phyloP scores from a whole-genome alignment of 2,329 filamentous ascomycete genomes.

The Orbilia blumenaviensis region DNA sequence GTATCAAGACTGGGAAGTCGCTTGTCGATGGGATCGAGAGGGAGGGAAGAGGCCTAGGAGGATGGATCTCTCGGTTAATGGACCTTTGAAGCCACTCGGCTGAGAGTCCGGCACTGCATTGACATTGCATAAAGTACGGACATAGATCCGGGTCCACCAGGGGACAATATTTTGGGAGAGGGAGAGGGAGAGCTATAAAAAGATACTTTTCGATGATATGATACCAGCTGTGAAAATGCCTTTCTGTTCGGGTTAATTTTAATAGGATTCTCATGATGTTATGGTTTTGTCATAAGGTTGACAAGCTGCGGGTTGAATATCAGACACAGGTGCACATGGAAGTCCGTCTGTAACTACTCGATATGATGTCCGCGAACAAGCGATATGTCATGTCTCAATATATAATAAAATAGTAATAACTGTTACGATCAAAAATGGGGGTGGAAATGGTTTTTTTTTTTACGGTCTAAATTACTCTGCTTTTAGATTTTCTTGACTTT shows the following conservation, averaged over 20 bases:
- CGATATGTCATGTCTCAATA: neutral
- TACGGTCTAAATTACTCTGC: no score
- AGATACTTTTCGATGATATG: neutral
- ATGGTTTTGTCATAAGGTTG: neutral
- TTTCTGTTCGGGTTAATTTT: neutral
- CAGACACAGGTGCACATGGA: no score
- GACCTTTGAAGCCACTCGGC: slow-evolving; percentile 35
- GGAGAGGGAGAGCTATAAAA: slow-evolving; percentile 2
- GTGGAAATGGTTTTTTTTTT: no score
- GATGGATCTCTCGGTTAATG: slow-evolving; percentile 27
- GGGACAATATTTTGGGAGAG: neutral
- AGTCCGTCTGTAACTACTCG: no score
- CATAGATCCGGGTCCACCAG: slow-evolving; percentile 33
- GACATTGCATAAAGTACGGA: no score
- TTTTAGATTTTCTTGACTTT: neutral
- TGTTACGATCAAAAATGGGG: neutral
- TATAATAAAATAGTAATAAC: neutral
- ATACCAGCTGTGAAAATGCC: neutral
- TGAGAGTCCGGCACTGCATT: slow-evolving; percentile 19
- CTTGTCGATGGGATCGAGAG: slow-evolving; percentile 19
- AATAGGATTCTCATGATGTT: neutral
- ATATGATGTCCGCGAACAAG: neutral
- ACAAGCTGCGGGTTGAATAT: neutral
- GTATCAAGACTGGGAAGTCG: slow-evolving; percentile 44
- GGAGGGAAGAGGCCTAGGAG: neutral